Conservation (phyloP, 164 flowering plant species). For the Vitis vinifera region ASM3070453v1 NC_081821.1:633501-634000, state of each 20-base stretch:
- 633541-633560: constrained; percentile 37
- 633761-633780: background rate
- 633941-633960: background rate
- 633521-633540: constrained; percentile 27
- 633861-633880: background rate
- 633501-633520: constrained; percentile 30
- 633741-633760: background rate
- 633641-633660: constrained; percentile 32
- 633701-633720: constrained; percentile 21
- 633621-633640: constrained; percentile 20
- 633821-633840: background rate
- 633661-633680: constrained; percentile 34
- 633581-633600: constrained; percentile 24
- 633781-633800: background rate
- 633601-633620: constrained; percentile 29
- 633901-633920: background rate
- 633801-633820: background rate
- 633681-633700: constrained; percentile 40
- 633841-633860: background rate
- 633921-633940: background rate
- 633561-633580: constrained; percentile 36
- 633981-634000: background rate
- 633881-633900: background rate
- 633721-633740: constrained; percentile 18
- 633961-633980: background rate